Percentiles rank a stretch among this genome's conserved stretches.
phyloP scores from a whole-genome alignment of 2,329 filamentous ascomycete genomes.

The Talaromyces sp. region DNA sequence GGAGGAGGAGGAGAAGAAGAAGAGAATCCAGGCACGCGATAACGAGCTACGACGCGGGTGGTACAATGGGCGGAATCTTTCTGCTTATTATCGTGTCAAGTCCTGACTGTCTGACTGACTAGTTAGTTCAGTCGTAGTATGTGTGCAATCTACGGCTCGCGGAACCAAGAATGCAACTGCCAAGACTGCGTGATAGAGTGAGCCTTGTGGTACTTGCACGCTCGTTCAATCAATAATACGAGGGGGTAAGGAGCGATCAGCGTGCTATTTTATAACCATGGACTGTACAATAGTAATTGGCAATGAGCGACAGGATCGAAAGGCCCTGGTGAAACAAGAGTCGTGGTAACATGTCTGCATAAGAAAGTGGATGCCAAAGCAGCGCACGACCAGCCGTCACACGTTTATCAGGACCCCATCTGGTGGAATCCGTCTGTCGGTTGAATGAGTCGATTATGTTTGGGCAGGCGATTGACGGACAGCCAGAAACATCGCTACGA shows the following conservation, averaged over 20 bases:
- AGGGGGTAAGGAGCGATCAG: too few species aligned
- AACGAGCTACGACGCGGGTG: background rate
- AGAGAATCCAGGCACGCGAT: conserved; percentile 6
- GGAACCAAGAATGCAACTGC: conserved; percentile 18
- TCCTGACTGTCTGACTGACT: background rate
- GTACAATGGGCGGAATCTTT: background rate
- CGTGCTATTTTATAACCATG: background rate
- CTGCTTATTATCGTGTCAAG: background rate
- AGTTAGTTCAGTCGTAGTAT: background rate
- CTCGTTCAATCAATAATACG: too few species aligned
- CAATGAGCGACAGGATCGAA: background rate
- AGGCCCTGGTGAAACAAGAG: background rate
- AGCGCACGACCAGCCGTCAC: conserved; percentile 7
- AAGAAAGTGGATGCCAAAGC: conserved; percentile 10
- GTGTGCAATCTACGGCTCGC: conserved; percentile 5
- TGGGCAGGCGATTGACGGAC: background rate
- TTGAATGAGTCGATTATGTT: background rate
- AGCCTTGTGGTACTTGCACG: background rate
- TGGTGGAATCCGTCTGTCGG: background rate
- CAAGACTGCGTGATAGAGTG: conserved; percentile 8
- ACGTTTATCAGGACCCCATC: background rate
- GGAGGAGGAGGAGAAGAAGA: too few species aligned
- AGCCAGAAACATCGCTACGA: background rate
- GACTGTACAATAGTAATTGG: background rate
- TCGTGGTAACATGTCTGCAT: background rate